A percentile compares a stretch with the other conserved stretches of the same genome.
phyloP scores from a whole-genome alignment of 495 filamentous ascomycete genomes.

The Podospora conica region DNA sequence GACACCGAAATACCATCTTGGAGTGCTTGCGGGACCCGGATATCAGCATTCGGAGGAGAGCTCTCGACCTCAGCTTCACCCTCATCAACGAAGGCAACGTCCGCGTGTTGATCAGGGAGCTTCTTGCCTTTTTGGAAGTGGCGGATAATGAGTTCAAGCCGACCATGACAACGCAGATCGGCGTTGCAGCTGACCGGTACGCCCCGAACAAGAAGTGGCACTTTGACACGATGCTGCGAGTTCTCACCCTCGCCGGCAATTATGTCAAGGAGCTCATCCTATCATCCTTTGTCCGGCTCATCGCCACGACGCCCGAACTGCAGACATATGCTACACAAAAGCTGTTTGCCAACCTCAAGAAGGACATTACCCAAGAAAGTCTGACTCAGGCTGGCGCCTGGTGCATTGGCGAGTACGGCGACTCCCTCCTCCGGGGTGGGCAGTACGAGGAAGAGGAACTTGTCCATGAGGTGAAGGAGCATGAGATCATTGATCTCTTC shows the following conservation, averaged over 20 bases:
- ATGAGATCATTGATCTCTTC: slow-evolving; percentile 86
- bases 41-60: slow-evolving; percentile 91
- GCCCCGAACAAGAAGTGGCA: slow-evolving; percentile 98
- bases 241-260: slow-evolving; percentile 87
- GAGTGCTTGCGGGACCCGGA: slow-evolving; percentile 97
- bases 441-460: slow-evolving; percentile 94
- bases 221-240: slow-evolving; percentile 93
- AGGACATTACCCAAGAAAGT: slow-evolving; percentile 95
- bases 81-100: slow-evolving; percentile 96
- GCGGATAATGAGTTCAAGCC: slow-evolving; percentile 99
- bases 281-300: slow-evolving; percentile 91
- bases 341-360: slow-evolving; percentile 80
- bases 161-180: slow-evolving; percentile 93
- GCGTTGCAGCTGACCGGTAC: slow-evolving; percentile 91
- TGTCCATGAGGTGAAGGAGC: slow-evolving; percentile 82
- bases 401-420: slow-evolving; percentile 97
- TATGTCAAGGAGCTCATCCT: slow-evolving; percentile 97
- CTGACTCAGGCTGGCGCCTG: slow-evolving; percentile 91
- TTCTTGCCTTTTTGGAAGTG: slow-evolving; percentile 91
- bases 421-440: slow-evolving; percentile 77
- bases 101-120: slow-evolving; percentile 81
- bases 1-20: slow-evolving; percentile 94
- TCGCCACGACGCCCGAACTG: slow-evolving; percentile 88
- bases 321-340: slow-evolving; percentile 97
- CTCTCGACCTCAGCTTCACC: slow-evolving; percentile 94